Evolutionary conservation across 345 rosid genomes (phyloP), one percentile per base, ranked within the genome.

Genomic region (Gossypium herbaceum): DNA sequence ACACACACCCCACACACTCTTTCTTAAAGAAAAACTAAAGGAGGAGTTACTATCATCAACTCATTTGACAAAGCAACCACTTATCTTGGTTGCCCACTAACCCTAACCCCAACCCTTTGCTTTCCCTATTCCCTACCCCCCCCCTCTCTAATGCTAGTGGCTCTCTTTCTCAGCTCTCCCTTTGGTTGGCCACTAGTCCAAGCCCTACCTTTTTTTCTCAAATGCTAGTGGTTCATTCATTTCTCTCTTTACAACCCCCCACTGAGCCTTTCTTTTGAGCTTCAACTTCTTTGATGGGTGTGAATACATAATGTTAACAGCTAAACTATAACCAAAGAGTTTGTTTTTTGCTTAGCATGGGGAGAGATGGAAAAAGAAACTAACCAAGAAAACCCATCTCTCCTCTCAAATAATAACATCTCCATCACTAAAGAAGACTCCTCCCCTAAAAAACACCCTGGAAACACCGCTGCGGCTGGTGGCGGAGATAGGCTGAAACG

Each of bases 331-430:
- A 71, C 54, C 66, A 29, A 60, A 73, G 61, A 44, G n/a, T 29
- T 75, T 65, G 16, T 24, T 24, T 27, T 73, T 69, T 45, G 56
- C 57, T 59, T 73, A 84, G 84, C 73, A 85, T 80, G 85, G 83
- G 77, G 73, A 84, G 90, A 81, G 75, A 89, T 90, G 97, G 94
- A 91, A 66, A 89, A 81, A 76, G 90, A 88, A 76, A 83, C 65
- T 29, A 86, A 74, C 73, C 85, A 74, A 73, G 85, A 75, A 41
- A 66, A 48, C 80, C 86, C 91, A 62, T 77, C 85, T 79, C 85
- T 76, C 81, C 86, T 80, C 79, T 81, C 77, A 15, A 73, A 51
- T 72, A 65, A 25, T 27, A 55, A 63, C 22, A 20, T 58, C 25
- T 11, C 63, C 63, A 58, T 57, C 71, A 68, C 43, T 45, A 68